A percentile compares a stretch with the other conserved stretches of the same genome.
Evolutionary conservation across 2,329 filamentous ascomycete genomes (phyloP).

Genomic region (Botrytis galanthina): DNA sequence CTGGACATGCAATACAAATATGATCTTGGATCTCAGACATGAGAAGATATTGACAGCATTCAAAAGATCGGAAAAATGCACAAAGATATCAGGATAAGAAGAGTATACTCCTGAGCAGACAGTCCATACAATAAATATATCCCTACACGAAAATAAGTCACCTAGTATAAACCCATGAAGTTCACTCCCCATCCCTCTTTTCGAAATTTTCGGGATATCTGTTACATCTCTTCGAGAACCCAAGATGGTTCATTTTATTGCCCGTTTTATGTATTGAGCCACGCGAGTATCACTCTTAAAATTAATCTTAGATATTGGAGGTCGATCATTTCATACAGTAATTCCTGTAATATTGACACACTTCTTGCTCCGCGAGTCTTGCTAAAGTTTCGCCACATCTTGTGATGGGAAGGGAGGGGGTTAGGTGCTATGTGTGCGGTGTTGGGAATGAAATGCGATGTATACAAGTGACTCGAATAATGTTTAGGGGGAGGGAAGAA

Average conservation of each 20-base stretch:
- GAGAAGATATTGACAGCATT: not conserved
- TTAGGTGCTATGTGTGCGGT: accelerated
- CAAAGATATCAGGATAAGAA: not conserved
- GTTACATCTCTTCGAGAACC: not conserved
- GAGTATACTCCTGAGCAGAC: no score
- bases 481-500: not conserved
- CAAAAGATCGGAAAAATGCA: accelerated
- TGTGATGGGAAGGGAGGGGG: not conserved
- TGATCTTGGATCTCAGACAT: not conserved
- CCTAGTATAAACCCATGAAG: not conserved
- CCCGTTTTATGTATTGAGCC: no score
- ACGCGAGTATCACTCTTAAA: not conserved
- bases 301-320: no score
- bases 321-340: no score
- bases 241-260: not conserved
- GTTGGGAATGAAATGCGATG: no score
- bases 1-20: not conserved
- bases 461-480: not conserved
- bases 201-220: not conserved
- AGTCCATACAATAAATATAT: not conserved
- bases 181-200: not conserved
- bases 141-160: not conserved
- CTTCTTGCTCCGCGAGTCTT: not conserved
- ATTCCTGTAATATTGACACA: not conserved
- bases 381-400: not conserved